Percentiles rank a stretch among this genome's conserved stretches.
phyloP scores from a whole-genome alignment of 768 basidiomycete genomes.

The Hydnomerulius pinastri region DNA sequence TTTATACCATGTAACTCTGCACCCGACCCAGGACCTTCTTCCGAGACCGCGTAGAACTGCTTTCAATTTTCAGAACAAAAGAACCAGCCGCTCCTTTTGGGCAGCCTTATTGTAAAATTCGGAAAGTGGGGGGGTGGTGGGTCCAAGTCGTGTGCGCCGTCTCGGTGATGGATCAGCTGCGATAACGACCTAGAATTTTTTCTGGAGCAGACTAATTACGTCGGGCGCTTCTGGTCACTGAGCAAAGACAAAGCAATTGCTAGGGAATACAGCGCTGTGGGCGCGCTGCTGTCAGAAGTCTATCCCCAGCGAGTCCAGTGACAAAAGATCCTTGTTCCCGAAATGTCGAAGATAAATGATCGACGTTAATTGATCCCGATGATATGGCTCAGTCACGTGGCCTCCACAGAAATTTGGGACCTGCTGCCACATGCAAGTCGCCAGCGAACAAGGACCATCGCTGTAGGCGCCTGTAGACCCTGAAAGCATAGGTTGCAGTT shows the following conservation, averaged over 20 bases:
- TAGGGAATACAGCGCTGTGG: constrained; percentile 4
- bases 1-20: constrained; percentile 23
- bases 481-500: too few relatives aligned
- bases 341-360: constrained; percentile 12
- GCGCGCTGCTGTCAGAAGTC: constrained; percentile 9
- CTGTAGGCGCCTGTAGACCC: neutral
- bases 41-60: neutral
- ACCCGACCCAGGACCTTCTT: neutral
- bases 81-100: constrained; percentile 4
- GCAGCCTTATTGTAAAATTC: constrained; percentile 12
- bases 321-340: constrained; percentile 25
- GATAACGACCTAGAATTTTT: neutral
- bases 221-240: neutral
- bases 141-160: neutral
- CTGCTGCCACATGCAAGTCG: neutral
- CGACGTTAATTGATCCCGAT: constrained; percentile 16
- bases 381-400: too few relatives aligned
- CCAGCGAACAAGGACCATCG: neutral
- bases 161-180: neutral
- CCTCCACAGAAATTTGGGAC: neutral
- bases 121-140: neutral
- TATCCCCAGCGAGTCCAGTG: neutral
- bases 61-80: constrained; percentile 6
- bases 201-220: neutral
- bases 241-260: constrained; percentile 12